Percentiles rank a stretch among this genome's conserved stretches.
These are phyloP conservation scores for Lactifluus pinguis DNA, from an alignment of 768 basidiomycete genomes.

Conservation along the genomic window DNA sequence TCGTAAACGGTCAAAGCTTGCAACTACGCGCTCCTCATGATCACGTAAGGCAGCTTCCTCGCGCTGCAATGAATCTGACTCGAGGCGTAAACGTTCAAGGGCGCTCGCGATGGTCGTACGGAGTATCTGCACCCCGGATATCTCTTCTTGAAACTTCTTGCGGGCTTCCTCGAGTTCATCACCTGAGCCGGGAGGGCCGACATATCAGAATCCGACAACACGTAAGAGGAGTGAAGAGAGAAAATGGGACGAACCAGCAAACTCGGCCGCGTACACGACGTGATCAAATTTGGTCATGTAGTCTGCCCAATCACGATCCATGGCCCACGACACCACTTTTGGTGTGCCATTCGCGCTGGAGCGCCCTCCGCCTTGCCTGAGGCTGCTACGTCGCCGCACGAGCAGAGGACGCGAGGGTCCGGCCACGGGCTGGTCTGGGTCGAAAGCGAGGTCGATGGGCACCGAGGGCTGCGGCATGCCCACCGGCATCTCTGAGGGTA, in stretches of 20 bases:
- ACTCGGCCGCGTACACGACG: slow-evolving; percentile 33
- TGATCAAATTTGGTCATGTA: slow-evolving; percentile 44
- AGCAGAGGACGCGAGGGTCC: slow-evolving; percentile 26
- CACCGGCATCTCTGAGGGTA: neutral
- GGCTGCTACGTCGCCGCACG: slow-evolving; percentile 50
- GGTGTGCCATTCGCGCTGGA: slow-evolving; percentile 42
- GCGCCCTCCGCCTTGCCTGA: slow-evolving; percentile 37
- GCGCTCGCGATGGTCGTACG: slow-evolving; percentile 43
- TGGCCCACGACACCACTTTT: slow-evolving; percentile 72
- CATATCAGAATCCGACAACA: neutral
- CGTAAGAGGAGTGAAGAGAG: neutral
- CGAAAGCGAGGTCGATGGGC: slow-evolving; percentile 12
- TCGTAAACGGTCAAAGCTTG: slow-evolving; percentile 33
- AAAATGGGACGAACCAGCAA: slow-evolving; percentile 27
- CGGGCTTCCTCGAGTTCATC: slow-evolving; percentile 53
- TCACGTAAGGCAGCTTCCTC: slow-evolving; percentile 34
- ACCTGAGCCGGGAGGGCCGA: slow-evolving; percentile 29
- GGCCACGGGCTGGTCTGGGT: slow-evolving; percentile 10
- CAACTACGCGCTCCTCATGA: slow-evolving; percentile 33
- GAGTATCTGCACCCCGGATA: slow-evolving; percentile 47
- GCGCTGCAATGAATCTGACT: slow-evolving; percentile 34
- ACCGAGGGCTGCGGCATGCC: neutral
- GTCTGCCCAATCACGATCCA: slow-evolving; percentile 50
- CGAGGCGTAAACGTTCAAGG: slow-evolving; percentile 30
- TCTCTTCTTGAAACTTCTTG: slow-evolving; percentile 50